Evolutionary conservation across 2,329 filamentous ascomycete species (phyloP).

Genomic region (Nigrospora oryzae): DNA sequence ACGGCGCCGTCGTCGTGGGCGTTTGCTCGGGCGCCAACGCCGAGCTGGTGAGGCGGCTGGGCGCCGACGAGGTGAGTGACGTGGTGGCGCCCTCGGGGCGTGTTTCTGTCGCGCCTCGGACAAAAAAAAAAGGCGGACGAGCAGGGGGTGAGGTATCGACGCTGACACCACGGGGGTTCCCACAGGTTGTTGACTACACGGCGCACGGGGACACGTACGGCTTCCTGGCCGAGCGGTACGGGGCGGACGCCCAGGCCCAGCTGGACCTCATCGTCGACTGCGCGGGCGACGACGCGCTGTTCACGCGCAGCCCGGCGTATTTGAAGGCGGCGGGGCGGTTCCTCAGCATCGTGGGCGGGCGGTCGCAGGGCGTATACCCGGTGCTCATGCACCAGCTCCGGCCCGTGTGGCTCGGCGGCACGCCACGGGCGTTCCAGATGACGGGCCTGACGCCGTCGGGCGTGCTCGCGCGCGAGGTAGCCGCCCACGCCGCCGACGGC

Average conservation of each 20-base stretch:
- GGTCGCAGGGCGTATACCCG: conserved; percentile 16
- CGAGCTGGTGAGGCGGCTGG: conserved; percentile 1
- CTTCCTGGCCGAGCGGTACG: background rate
- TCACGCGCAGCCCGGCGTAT: conserved; percentile 1
- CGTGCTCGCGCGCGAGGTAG: conserved; percentile 14
- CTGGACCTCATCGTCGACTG: conserved; percentile 5
- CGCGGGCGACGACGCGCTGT: conserved; percentile 3
- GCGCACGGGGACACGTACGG: conserved; percentile 1
- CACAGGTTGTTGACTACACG: conserved; percentile 6
- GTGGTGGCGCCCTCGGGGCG: background rate
- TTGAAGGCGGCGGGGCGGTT: conserved; percentile 6
- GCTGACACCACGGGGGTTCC: background rate
- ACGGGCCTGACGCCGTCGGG: conserved; percentile 19
- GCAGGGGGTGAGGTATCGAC: too few species aligned
- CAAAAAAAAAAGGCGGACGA: too few species aligned
- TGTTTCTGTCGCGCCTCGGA: too few species aligned
- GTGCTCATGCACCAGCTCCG: conserved; percentile 21
- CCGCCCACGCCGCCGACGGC: conserved; percentile 16
- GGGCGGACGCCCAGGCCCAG: background rate
- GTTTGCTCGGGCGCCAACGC: conserved; percentile 4
- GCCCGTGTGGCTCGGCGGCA: conserved; percentile 21
- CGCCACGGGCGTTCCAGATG: conserved; percentile 19
- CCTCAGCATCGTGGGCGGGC: conserved; percentile 23
- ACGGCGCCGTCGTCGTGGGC: conserved; percentile 1
- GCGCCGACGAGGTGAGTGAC: conserved; percentile 2